Evolutionary conservation across 2,329 filamentous ascomycete species (phyloP), one percentile per base, ranked within the genome.

Genomic region (Xylaria digitata): DNA sequence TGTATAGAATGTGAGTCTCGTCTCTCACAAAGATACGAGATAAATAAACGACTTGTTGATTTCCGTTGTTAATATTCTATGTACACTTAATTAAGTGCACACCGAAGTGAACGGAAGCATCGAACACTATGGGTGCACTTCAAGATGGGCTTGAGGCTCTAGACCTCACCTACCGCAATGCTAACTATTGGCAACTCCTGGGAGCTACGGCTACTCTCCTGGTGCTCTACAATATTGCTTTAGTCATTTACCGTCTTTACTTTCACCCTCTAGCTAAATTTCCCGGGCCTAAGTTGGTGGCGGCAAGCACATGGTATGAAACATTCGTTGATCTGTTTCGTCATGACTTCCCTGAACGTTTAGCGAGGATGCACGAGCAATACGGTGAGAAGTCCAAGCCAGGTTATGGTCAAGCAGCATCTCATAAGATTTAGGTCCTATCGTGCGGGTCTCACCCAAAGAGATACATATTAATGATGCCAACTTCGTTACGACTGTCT

Each of bases 271-370:
- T 70, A 6, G 58, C 65, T 19, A 57, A 34, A 2, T 65, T 68
- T 40, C 68, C 68, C 1, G 68, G 68, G 1, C 68, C 68, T 3
- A 67, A 66, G 26, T 19, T 61, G 6, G 21, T 65, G 8, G 65
- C 68, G 6, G 62, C 54, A 3, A 63, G 54, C 11, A 56, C 42
- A 15, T 66, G 58, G 64, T 66, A 66, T 32, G 66, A 69, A 34
- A 54, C 63, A 2, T 60, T 23, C 6, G 54, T 66, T 21, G 67
- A 69, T 49, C 54, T 69, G 40, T 56, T 57, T 19, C 32, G 46
- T n/a, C 62, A 68, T 59, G 63, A 68, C 45, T 68, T 68, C 30
- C 66, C 66, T 3, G 53, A 66, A 7, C 17, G 57, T 15, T 34
- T 68, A 6, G 32, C 13, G 3, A 46, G 56, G 52, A 62, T 70